Percentiles rank a stretch among this genome's conserved stretches.
These are phyloP conservation scores for Colletotrichum aenigma DNA, from an alignment of 2,329 filamentous ascomycete species.

Conservation along the genomic window DNA sequence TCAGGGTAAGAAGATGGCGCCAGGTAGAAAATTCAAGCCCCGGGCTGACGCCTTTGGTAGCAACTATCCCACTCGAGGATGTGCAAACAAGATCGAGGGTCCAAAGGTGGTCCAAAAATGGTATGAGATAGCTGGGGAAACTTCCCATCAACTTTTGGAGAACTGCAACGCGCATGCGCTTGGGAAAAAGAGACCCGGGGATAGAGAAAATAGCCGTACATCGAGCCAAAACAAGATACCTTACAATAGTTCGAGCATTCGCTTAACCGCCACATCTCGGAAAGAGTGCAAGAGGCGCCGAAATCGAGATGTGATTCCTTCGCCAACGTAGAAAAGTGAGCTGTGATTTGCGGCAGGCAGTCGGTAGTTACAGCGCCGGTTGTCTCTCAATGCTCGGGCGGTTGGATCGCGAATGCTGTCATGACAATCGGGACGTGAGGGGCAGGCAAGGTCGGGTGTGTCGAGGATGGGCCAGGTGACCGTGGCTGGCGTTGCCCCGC, in stretches of 20 bases:
- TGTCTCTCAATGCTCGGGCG: not conserved
- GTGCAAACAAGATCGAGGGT: not conserved
- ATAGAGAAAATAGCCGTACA: not conserved
- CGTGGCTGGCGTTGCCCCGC: conserved; percentile 8
- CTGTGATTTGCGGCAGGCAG: not conserved
- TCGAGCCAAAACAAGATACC: not conserved
- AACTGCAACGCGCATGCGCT: not conserved
- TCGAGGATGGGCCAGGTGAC: conserved; percentile 14
- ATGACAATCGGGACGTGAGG: not conserved
- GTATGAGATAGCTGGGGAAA: not conserved
- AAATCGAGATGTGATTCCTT: not conserved
- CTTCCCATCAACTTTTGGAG: not conserved
- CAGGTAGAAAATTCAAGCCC: not conserved
- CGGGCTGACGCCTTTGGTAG: not conserved
- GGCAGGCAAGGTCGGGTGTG: conserved; percentile 1
- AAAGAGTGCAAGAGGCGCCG: not conserved
- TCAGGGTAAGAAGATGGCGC: not conserved
- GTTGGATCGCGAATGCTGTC: conserved; percentile 7
- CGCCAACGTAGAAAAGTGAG: not conserved
- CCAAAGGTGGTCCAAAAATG: not conserved
- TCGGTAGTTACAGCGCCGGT: not conserved
- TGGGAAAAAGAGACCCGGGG: not conserved
- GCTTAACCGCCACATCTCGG: not conserved
- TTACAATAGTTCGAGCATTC: not conserved
- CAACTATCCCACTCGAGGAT: not conserved